These are phyloP conservation scores for Diplogelasinospora grovesii DNA, from an alignment of 495 filamentous ascomycete genomes.

Conservation along the genomic window DNA sequence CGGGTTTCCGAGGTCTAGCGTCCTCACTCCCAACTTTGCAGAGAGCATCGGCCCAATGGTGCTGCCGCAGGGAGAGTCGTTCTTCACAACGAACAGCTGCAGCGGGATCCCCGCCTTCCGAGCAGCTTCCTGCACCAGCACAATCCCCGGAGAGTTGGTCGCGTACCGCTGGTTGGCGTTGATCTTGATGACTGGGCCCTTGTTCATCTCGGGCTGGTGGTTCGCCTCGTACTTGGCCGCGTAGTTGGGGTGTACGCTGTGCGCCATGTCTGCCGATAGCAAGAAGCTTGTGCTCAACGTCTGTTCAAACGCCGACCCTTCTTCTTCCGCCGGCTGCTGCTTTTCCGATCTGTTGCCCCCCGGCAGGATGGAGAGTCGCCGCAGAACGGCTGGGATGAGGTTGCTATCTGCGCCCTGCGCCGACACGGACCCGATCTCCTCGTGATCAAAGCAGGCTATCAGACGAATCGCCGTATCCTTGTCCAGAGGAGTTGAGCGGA, in stretches of 20 bases:
- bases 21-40: conserved; percentile 75
- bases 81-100: conserved; percentile 93
- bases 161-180: conserved; percentile 96
- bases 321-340: conserved; percentile 36
- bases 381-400: conserved; percentile 79
- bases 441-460: conserved; percentile 91
- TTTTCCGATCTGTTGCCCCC: conserved; percentile 33
- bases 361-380: conserved; percentile 76
- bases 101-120: conserved; percentile 64
- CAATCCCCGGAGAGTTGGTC: conserved; percentile 92
- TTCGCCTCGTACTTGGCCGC: conserved; percentile 80
- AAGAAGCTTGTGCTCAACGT: conserved; percentile 89
- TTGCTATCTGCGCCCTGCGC: conserved; percentile 94
- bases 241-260: conserved; percentile 93
- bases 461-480: conserved; percentile 77
- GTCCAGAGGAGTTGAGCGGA: conserved; percentile 57
- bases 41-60: conserved; percentile 96
- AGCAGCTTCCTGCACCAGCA: conserved; percentile 81
- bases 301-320: conserved; percentile 83
- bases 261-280: conserved; percentile 95
- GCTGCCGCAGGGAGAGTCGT: conserved; percentile 87
- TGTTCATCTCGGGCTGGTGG: conserved; percentile 92
- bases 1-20: conserved; percentile 90
- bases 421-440: conserved; percentile 87
- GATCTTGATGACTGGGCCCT: conserved; percentile 91